Evolutionary conservation across 2,329 filamentous ascomycete genomes (phyloP).

Genomic region (Cladobotryum mycophilum): DNA sequence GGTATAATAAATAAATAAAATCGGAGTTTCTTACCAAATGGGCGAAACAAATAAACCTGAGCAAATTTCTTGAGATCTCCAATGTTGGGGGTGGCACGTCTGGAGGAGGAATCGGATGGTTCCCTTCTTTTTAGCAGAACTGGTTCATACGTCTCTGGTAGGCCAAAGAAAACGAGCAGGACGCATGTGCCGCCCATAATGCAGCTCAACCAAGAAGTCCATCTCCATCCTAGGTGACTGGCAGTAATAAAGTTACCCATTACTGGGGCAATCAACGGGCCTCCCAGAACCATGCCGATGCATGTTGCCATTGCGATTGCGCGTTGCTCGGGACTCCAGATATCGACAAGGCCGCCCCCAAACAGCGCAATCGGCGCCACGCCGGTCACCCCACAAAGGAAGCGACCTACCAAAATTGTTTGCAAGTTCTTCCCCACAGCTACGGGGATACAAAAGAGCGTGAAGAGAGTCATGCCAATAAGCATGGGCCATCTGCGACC

Average conservation of each 20-base stretch:
- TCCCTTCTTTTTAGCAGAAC: constrained; percentile 2
- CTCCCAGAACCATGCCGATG: constrained; percentile 8
- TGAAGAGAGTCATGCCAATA: constrained; percentile 6
- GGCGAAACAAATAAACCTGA: constrained; percentile 1
- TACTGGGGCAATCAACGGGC: constrained; percentile 5
- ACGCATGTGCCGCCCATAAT: constrained; percentile 8
- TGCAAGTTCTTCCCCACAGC: constrained; percentile 5
- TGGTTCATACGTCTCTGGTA: constrained; percentile 4
- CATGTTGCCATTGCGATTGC: constrained; percentile 7
- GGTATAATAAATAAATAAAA: no score
- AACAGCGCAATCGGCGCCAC: constrained; percentile 7
- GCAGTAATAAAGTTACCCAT: constrained; percentile 7
- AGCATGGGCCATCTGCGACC: constrained; percentile 37
- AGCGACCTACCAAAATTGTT: constrained; percentile 6
- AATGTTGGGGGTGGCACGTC: not conserved
- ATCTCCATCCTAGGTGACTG: constrained; percentile 7
- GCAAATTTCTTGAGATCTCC: constrained; percentile 1
- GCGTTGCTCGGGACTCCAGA: constrained; percentile 6
- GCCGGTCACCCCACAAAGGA: constrained; percentile 4
- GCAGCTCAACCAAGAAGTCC: constrained; percentile 6
- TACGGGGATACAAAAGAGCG: constrained; percentile 7
- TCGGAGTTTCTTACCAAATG: constrained; percentile 1
- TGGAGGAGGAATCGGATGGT: not conserved
- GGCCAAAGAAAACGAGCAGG: not conserved
- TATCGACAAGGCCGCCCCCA: constrained; percentile 7